phyloP scores from a whole-genome alignment of 2,329 filamentous ascomycete genomes.

The Stagonosporopsis chrysanthemi region DNA sequence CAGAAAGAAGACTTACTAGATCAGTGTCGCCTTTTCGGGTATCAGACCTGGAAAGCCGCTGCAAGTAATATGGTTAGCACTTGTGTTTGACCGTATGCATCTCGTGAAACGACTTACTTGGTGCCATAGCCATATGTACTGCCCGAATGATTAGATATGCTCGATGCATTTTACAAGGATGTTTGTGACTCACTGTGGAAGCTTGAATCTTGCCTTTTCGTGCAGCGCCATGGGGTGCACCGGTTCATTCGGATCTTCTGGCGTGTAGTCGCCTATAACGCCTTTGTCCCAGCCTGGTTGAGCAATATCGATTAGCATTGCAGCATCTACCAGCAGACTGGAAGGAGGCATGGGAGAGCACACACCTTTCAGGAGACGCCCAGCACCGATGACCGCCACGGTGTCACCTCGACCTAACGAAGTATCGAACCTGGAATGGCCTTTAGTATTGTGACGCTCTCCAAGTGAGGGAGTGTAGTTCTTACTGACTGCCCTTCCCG shows the following conservation, averaged over 20 bases:
- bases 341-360: background rate
- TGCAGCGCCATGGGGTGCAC: constrained; percentile 78
- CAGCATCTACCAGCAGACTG: background rate
- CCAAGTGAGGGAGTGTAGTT: constrained; percentile 16
- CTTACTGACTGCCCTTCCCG: constrained; percentile 75
- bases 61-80: constrained; percentile 30
- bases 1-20: constrained; percentile 72
- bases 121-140: constrained; percentile 50
- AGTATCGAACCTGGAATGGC: constrained; percentile 78
- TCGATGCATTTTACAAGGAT: background rate
- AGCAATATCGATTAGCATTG: background rate
- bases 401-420: constrained; percentile 82
- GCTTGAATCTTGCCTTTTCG: constrained; percentile 86
- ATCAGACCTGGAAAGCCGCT: constrained; percentile 83
- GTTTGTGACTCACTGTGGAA: constrained; percentile 68
- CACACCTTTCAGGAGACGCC: constrained; percentile 85
- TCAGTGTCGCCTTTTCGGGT: constrained; percentile 74
- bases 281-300: constrained; percentile 67
- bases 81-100: background rate
- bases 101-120: constrained; percentile 40
- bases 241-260: constrained; percentile 16
- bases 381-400: constrained; percentile 78
- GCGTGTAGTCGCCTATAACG: constrained; percentile 59
- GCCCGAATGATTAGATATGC: constrained; percentile 27
- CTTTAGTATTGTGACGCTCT: constrained; percentile 16